Conservation (phyloP, 179 eudicot genomes). For the Corrigiola litoralis region DNA sequence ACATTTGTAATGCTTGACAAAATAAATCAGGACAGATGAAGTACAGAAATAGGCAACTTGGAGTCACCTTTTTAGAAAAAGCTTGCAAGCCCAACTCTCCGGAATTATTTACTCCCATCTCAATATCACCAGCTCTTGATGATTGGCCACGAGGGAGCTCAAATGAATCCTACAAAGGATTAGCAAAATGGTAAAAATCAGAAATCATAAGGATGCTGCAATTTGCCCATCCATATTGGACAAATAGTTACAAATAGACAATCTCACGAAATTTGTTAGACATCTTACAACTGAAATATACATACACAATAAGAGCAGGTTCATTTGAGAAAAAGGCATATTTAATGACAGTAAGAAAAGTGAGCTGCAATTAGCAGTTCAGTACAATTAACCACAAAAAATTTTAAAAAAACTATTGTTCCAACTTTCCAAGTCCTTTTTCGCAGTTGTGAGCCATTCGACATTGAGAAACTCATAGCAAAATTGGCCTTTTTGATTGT, state of each 20-base stretch:
- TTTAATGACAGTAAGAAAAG: too few species aligned
- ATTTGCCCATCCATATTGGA: not conserved
- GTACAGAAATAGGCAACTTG: not conserved
- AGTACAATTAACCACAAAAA: too few species aligned
- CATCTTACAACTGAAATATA: not conserved
- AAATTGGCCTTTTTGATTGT: too few species aligned
- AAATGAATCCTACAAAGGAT: conserved; percentile 48
- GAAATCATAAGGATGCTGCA: not conserved
- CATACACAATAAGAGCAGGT: not conserved
- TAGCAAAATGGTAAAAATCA: not conserved
- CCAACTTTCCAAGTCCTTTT: too few species aligned
- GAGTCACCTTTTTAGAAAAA: conserved; percentile 65
- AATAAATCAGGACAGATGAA: not conserved
- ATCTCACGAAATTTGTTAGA: not conserved
- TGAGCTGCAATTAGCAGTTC: too few species aligned
- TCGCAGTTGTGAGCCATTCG: too few species aligned
- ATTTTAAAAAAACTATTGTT: too few species aligned
- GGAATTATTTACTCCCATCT: conserved; percentile 67
- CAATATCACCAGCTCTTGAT: conserved; percentile 57
- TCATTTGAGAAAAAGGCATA: too few species aligned
- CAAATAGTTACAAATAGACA: not conserved
- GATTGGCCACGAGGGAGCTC: conserved; percentile 56
- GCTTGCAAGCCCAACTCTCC: conserved; percentile 77
- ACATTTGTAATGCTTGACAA: not conserved
- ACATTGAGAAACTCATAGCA: too few species aligned